These are phyloP conservation scores for Edaphochlamys debaryana DNA, from an alignment of 139 green algal species.

Conservation along the genomic window DNA sequence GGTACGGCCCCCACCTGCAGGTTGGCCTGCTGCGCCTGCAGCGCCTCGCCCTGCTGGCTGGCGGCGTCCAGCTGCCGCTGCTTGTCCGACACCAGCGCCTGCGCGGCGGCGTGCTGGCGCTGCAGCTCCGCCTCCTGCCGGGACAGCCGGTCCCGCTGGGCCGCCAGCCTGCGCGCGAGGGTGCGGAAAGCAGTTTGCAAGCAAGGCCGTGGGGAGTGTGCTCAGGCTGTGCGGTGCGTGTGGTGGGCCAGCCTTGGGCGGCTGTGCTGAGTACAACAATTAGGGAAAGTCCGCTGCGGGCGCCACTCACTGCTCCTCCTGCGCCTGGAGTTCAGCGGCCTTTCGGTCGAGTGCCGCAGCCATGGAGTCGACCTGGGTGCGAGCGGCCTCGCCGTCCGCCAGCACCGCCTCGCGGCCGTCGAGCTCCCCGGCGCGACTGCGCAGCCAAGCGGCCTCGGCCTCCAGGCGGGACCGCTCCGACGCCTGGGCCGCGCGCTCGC, in stretches of 20 bases:
- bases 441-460: not conserved
- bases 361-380: not conserved
- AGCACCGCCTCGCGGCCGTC: slow-evolving; percentile 1
- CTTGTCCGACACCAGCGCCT: slow-evolving; percentile 37
- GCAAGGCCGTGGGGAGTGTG: too few species aligned
- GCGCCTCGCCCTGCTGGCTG: slow-evolving; percentile 9
- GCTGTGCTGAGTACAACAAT: too few species aligned
- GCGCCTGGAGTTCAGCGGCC: not conserved
- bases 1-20: slow-evolving; percentile 2
- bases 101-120: slow-evolving; percentile 11
- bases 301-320: not conserved
- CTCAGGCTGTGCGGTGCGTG: too few species aligned
- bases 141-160: not conserved
- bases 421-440: not conserved
- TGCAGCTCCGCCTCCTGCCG: slow-evolving; percentile 13
- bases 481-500: slow-evolving; percentile 5
- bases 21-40: slow-evolving; percentile 12
- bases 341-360: slow-evolving; percentile 15
- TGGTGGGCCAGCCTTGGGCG: too few species aligned
- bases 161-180: not conserved
- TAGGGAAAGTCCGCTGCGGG: too few species aligned
- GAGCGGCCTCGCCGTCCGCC: not conserved
- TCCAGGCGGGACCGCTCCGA: not conserved
- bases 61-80: slow-evolving; percentile 33
- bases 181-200: too few species aligned